phyloP scores from a whole-genome alignment of 306 rosid species.

The Vicia sativa region DNA sequence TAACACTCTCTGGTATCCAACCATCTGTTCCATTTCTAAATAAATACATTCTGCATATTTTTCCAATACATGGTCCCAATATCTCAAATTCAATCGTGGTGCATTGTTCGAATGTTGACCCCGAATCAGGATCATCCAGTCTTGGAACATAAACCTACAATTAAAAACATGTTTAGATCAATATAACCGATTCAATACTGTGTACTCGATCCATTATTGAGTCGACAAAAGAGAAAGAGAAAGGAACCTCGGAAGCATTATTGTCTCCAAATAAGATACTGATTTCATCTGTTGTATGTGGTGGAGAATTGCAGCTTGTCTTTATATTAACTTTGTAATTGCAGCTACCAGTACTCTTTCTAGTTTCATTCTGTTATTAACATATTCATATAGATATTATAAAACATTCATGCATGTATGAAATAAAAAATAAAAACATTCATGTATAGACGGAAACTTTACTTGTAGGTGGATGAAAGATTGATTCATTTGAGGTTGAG shows the following conservation, averaged over 20 bases:
- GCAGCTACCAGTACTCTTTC: neutral
- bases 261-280: neutral
- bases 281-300: neutral
- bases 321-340: neutral
- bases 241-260: neutral
- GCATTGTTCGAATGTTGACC: neutral
- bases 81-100: neutral
- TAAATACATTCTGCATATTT: neutral
- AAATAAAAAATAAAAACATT: too few species aligned
- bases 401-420: too few species aligned
- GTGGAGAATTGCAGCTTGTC: neutral
- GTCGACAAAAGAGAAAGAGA: neutral
- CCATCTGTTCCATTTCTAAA: neutral
- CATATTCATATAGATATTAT: too few species aligned
- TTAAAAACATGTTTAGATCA: neutral
- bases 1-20: neutral
- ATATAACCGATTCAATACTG: too few species aligned
- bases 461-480: too few species aligned
- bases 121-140: neutral
- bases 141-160: neutral
- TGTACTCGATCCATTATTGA: too few species aligned
- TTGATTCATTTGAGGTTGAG: too few species aligned
- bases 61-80: neutral
- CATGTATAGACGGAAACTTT: too few species aligned
- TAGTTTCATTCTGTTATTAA: too few species aligned